Base-by-base conservation (phyloP, 331 rosid species). In the Malus hybrid region DNA sequence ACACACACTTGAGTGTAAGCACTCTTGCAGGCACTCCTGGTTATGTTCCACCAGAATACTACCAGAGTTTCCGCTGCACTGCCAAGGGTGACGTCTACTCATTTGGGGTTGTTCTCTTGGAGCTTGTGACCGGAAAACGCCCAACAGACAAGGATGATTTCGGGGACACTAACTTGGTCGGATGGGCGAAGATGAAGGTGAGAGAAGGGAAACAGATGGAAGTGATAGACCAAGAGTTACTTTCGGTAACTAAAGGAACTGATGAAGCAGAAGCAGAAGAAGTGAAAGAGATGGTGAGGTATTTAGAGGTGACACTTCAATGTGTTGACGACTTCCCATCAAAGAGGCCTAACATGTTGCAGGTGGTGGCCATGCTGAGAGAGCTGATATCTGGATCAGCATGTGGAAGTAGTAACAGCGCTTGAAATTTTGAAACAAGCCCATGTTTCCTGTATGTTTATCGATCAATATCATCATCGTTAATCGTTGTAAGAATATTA, bases 11-110 rank as follows among this genome's bases (percentile, higher is more conserved):
- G 5, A 94, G 99, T 52, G 99, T 94, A 9, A 94, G 99, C 96
- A 94, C 99, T 32, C 84, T 94, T 5, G 99, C 99, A 55, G 99
- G 99, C 76, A 94, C 99, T 61, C 97, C 99, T 0, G 99, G 99
- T 64, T 94, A 94, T 71, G 99, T 94, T 67, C 99, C 99, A 33
- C 99, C 99, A 28, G 99, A 94, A 76, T 94, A 94, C 83, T 94
- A 94, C 87, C 99, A 94, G 68, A 94, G 99, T 69, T 94, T 94
- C 83, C 72, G 99, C 77, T 94, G 99, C 91, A 94, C 99, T 18
- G 97, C 97, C 6, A 92, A 88, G 77, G 99, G 99, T 0, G 99
- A 94, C 62, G 99, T 94, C 8, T 94, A 94, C 75, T 94, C 99
- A n/a, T 92, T 90, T 63, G 99, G 99, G 14, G 99, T 94, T 39